Evolutionary conservation across 495 filamentous ascomycete genomes (phyloP).

Genomic region (Clohesyomyces aquaticus): DNA sequence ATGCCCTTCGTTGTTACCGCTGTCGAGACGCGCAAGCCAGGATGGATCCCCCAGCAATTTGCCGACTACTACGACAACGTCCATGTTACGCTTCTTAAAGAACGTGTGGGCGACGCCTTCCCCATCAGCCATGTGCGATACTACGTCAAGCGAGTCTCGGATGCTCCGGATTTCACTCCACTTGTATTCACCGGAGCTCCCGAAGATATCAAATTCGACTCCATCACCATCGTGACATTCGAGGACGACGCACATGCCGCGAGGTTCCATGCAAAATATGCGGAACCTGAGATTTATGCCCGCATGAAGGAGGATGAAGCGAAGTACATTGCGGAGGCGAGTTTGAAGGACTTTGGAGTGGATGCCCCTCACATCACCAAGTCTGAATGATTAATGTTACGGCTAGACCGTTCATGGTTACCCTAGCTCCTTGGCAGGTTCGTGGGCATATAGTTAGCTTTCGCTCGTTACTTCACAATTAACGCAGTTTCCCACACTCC

Average conservation of each 20-base stretch:
- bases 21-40: neutral
- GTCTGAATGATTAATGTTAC: no score
- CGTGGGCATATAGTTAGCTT: no score
- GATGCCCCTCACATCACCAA: neutral
- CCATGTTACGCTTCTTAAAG: constrained; percentile 3
- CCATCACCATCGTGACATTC: constrained; percentile 1
- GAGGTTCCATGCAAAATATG: neutral
- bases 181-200: neutral
- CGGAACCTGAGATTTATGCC: neutral
- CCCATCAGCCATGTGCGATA: constrained; percentile 1
- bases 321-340: neutral
- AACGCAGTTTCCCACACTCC: no score
- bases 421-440: no score
- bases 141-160: constrained; percentile 8
- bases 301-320: neutral
- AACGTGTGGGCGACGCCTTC: neutral
- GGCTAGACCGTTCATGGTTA: no score
- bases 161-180: neutral
- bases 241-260: neutral
- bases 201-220: constrained; percentile 1
- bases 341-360: neutral
- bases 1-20: constrained; percentile 1
- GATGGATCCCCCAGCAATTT: neutral
- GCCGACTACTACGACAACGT: constrained; percentile 8
- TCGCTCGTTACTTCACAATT: no score